A percentile compares a stretch with the other conserved stretches of the same genome.
These are phyloP conservation scores for Helotiales sp. DNA, from an alignment of 2,329 filamentous ascomycete species.

Conservation along the genomic window DNA sequence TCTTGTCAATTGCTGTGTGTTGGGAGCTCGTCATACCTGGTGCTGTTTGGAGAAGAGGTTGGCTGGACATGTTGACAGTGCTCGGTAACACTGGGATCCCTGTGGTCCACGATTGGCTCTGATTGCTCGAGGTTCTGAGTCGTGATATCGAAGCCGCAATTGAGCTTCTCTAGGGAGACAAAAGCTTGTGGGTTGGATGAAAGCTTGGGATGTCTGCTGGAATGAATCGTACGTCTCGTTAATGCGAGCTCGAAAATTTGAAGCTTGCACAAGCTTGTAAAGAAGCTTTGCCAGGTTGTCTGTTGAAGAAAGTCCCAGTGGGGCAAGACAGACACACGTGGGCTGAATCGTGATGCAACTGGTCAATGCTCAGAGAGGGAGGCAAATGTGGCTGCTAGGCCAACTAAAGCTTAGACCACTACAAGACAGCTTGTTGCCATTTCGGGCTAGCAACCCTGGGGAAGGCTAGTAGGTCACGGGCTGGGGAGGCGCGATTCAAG, in stretches of 20 bases:
- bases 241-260: background rate
- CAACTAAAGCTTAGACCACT: background rate
- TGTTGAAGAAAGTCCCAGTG: background rate
- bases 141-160: background rate
- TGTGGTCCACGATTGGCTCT: conserved; percentile 10
- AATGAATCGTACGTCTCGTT: background rate
- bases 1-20: background rate
- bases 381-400: background rate
- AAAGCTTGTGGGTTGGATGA: background rate
- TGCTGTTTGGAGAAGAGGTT: conserved; percentile 92
- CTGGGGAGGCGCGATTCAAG: background rate
- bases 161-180: background rate
- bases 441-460: background rate
- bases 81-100: conserved; percentile 1
- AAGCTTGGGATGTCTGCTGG: background rate
- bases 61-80: conserved; percentile 73
- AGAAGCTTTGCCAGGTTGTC: background rate
- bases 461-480: too few relatives aligned
- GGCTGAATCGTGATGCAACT: background rate
- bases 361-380: background rate
- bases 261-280: background rate
- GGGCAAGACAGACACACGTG: background rate
- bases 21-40: conserved; percentile 63
- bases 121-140: background rate
- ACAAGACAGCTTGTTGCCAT: background rate